Evolutionary conservation across 495 filamentous ascomycete genomes (phyloP).

Genomic region (Penicillium cosmopolitanum): DNA sequence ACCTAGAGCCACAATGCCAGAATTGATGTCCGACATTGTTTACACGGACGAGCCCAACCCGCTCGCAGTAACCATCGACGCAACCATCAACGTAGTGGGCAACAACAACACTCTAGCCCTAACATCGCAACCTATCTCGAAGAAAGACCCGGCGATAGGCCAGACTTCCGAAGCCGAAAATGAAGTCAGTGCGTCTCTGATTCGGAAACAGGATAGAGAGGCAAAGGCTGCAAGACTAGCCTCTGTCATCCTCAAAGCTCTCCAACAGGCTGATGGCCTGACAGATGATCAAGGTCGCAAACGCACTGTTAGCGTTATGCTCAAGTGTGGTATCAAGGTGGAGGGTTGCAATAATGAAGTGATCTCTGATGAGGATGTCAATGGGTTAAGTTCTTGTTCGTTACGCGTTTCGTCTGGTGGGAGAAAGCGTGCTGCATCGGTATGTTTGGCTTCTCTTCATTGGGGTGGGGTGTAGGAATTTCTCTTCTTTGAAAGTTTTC

Average conservation of each 20-base stretch:
- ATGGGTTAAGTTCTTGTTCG: not conserved
- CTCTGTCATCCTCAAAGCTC: constrained; percentile 13
- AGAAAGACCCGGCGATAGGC: not conserved
- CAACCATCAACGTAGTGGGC: constrained; percentile 40
- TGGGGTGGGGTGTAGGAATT: not conserved
- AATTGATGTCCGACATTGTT: constrained; percentile 4
- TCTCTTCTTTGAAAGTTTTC: not conserved
- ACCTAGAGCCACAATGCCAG: constrained; percentile 11
- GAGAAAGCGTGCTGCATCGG: constrained; percentile 3
- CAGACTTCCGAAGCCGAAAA: not conserved
- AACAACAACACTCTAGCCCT: constrained; percentile 38
- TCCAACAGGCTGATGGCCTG: constrained; percentile 15
- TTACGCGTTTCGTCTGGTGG: not conserved
- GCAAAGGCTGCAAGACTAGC: constrained; percentile 5
- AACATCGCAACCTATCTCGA: constrained; percentile 17
- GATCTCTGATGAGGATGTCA: not conserved
- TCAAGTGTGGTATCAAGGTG: not conserved
- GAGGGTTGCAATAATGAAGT: constrained; percentile 2
- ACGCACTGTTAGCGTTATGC: not conserved
- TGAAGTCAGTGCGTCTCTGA: not conserved
- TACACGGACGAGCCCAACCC: constrained; percentile 13
- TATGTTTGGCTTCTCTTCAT: not conserved
- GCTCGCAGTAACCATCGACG: constrained; percentile 40
- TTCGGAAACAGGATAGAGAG: not conserved
- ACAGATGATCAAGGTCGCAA: constrained; percentile 12